Base-by-base conservation (phyloP, 2,329 filamentous ascomycete species). In the Macroventuria anomochaeta region DNA sequence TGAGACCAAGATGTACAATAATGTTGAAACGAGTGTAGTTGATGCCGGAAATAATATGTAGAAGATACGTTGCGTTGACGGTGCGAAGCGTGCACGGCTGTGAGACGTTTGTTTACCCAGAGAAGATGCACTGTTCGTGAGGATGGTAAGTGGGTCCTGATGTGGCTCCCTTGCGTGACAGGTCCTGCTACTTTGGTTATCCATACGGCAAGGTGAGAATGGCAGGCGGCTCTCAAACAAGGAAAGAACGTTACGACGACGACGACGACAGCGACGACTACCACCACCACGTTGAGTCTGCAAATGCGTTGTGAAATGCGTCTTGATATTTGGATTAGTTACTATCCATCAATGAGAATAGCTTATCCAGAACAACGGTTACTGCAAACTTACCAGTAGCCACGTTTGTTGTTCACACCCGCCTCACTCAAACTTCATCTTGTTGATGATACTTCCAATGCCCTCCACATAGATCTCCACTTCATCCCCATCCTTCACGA, bases 391-490 rank as follows among this genome's bases (percentile, higher is more conserved):
- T 2, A 18, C 25, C n/a, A 21, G 31, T 17, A 7, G 7, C 2
- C 15, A 12, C 3, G 7, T 5, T 3, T 23, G n/a, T 5, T 5
- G 15, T n/a, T 15, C 11, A 8, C 38, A n/a, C 7, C 6, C 17
- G 12, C 6, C 31, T 15, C 65, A 68, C 52, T 74, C 69, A 54
- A 74, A 74, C 46, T 55, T 56, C 56, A 74, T 64, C 58, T 50
- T 70, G 32, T 75, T 75, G 12, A 69, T 52, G 44, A 73, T 63
- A 49, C 68, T 71, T 7, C 71, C 72, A 53, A 75, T 70, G 1
- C 71, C 71, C 47, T 73, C 65, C 0, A 72, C 69, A 38, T 65
- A 57, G 13, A 75, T 64, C 60, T 73, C 70, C 1, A 75, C 71
- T 26, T 62, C 65, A 62, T 73, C 72, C 0, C 72, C 72, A 61